These are phyloP conservation scores for Hydnum rufescens DNA, from an alignment of 768 basidiomycete genomes.

Conservation along the genomic window DNA sequence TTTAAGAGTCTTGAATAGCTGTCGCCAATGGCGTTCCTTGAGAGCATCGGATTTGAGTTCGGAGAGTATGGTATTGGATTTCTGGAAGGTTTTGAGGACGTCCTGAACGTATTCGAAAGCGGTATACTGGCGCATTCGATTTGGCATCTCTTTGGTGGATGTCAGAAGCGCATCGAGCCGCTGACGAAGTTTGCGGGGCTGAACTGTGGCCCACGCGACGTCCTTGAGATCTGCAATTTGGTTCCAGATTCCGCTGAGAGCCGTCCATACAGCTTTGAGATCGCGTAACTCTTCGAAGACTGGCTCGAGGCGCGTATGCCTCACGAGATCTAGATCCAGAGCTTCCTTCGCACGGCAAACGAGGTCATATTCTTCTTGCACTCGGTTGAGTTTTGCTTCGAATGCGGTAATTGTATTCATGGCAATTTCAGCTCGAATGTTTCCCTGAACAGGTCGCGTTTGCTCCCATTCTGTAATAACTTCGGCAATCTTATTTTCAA, in stretches of 20 bases:
- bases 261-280: conserved; percentile 97
- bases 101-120: conserved; percentile 98
- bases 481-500: conserved; percentile 89
- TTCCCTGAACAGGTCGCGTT: conserved; percentile 90
- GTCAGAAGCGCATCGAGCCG: conserved; percentile 77
- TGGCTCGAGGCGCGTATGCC: conserved; percentile 80
- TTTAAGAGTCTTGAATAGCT: conserved; percentile 76
- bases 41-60: conserved; percentile 95
- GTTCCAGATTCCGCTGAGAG: conserved; percentile 90
- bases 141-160: conserved; percentile 98
- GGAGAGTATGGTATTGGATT: conserved; percentile 73
- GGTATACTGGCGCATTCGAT: conserved; percentile 94
- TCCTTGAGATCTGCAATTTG: conserved; percentile 82
- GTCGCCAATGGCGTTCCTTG: conserved; percentile 96
- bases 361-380: conserved; percentile 89
- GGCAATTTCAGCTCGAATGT: conserved; percentile 86
- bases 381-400: conserved; percentile 71
- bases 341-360: conserved; percentile 95
- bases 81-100: conserved; percentile 61
- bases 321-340: conserved; percentile 74
- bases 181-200: conserved; percentile 84
- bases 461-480: conserved; percentile 86
- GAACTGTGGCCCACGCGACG: conserved; percentile 75
- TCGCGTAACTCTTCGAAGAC: conserved; percentile 90
- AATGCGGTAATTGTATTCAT: conserved; percentile 93